Conservation (phyloP, 2,329 filamentous ascomycete genomes). For the Arthrobotrys iridis region DNA sequence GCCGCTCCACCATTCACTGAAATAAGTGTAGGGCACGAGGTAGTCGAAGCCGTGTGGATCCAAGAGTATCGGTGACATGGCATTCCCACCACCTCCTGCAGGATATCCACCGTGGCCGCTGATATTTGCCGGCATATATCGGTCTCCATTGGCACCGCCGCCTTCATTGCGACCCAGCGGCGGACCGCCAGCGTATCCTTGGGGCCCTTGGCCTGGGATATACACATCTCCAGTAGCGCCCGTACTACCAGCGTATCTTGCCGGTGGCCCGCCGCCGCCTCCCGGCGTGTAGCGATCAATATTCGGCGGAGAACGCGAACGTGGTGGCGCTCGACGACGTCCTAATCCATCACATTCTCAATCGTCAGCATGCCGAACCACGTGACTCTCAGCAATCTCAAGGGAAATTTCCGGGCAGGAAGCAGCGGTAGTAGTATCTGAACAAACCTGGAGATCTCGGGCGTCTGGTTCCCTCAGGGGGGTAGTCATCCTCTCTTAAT, state of each 20-base stretch:
- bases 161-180: constrained; percentile 31
- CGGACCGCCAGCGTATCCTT: constrained; percentile 32
- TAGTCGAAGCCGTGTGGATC: constrained; percentile 58
- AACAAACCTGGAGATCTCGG: constrained; percentile 52
- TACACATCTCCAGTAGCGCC: constrained; percentile 38
- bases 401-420: neutral
- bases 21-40: constrained; percentile 58
- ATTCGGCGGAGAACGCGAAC: constrained; percentile 68
- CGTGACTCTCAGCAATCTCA: neutral
- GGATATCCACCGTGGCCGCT: constrained; percentile 31
- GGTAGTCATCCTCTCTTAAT: constrained; percentile 46
- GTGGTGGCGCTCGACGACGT: constrained; percentile 56
- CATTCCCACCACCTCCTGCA: neutral
- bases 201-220: constrained; percentile 49
- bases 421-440: neutral
- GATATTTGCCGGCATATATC: constrained; percentile 57
- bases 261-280: constrained; percentile 59
- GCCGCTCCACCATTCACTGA: constrained; percentile 58
- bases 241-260: constrained; percentile 50
- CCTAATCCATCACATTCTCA: constrained; percentile 35
- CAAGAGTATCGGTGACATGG: constrained; percentile 51
- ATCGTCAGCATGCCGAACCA: constrained; percentile 4
- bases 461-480: constrained; percentile 34
- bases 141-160: constrained; percentile 53
- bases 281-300: constrained; percentile 88